phyloP scores from a whole-genome alignment of 208 protist genomes.

The Wallacemonas sp. region DNA sequence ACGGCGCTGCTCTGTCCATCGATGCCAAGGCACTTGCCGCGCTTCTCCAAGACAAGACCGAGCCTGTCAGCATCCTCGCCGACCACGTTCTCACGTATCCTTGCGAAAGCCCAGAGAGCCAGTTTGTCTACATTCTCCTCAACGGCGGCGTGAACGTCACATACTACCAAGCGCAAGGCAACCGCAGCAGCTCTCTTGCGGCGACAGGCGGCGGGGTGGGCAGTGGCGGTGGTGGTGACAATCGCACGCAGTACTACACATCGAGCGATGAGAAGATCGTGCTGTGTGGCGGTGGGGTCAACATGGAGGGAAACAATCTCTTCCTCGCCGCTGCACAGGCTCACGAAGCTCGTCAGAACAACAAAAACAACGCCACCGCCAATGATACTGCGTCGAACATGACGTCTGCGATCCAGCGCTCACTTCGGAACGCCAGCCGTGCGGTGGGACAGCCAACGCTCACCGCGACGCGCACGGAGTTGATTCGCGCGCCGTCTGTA shows the following conservation, averaged over 20 bases:
- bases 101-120: slow-evolving; percentile 57
- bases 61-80: slow-evolving; percentile 51
- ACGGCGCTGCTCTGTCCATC: slow-evolving; percentile 39
- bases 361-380: slow-evolving; percentile 14
- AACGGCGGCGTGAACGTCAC: slow-evolving; percentile 54
- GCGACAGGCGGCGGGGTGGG: slow-evolving; percentile 6
- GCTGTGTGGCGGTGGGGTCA: slow-evolving; percentile 47
- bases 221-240: slow-evolving; percentile 5
- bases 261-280: slow-evolving; percentile 57
- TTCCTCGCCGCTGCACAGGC: slow-evolving; percentile 9
- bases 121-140: slow-evolving; percentile 79
- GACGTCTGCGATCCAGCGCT: slow-evolving; percentile 68
- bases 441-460: slow-evolving; percentile 78
- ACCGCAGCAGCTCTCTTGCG: not conserved
- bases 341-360: not conserved
- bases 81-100: slow-evolving; percentile 68
- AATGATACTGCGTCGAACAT: slow-evolving; percentile 62
- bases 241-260: slow-evolving; percentile 72
- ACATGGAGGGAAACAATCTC: slow-evolving; percentile 16
- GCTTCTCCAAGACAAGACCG: slow-evolving; percentile 43
- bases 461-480: slow-evolving; percentile 45
- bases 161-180: slow-evolving; percentile 58
- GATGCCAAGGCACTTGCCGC: slow-evolving; percentile 48
- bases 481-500: slow-evolving; percentile 55
- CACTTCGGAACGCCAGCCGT: slow-evolving; percentile 59